Conservation (phyloP, 2,329 filamentous ascomycete species). For the Fusarium caatingaense region DNA sequence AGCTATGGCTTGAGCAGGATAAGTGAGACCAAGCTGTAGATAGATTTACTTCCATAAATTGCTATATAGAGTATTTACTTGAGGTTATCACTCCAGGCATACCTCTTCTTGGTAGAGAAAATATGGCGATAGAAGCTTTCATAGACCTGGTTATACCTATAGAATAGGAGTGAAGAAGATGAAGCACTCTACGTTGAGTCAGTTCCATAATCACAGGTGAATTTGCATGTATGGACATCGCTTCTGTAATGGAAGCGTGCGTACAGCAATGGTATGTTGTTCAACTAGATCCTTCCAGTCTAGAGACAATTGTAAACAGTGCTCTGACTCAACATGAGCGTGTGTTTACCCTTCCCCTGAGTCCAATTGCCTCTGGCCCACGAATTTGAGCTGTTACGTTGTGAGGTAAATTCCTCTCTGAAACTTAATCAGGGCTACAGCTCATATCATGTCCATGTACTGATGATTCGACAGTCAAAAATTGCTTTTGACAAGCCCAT, state of each 20-base stretch:
- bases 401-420: not conserved
- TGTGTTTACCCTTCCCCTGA: not conserved
- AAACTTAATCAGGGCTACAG: not conserved
- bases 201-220: not conserved
- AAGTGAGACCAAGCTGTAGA: not conserved
- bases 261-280: not conserved
- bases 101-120: not conserved
- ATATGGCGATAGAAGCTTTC: not conserved
- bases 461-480: not conserved
- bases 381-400: fast-evolving
- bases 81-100: not conserved
- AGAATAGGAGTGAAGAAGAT: not conserved
- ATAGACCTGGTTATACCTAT: not conserved
- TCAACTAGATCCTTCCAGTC: not conserved
- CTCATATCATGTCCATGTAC: not conserved
- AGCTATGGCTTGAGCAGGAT: constrained; percentile 31
- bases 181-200: not conserved
- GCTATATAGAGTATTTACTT: not conserved
- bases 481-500: not conserved
- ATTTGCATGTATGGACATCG: not conserved
- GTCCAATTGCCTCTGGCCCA: not conserved
- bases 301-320: not conserved
- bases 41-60: not conserved
- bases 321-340: not conserved
- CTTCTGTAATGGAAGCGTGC: not conserved